A percentile compares a stretch with the other conserved stretches of the same genome.
phyloP scores from a whole-genome alignment of 495 filamentous ascomycete species.

The Tuber aestivum region DNA sequence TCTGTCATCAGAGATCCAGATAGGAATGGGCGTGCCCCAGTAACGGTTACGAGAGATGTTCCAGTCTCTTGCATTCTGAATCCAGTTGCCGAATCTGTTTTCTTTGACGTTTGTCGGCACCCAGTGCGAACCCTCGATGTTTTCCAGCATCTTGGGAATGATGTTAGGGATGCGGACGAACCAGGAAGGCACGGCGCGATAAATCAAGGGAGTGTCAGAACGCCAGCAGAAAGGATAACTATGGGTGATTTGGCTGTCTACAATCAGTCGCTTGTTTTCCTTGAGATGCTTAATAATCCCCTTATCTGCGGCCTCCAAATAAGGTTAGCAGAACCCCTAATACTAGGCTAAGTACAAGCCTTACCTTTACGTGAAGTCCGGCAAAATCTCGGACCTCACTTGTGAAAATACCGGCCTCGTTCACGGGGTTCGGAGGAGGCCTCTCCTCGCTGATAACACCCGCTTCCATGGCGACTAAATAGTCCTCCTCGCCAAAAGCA shows the following conservation, averaged over 20 bases:
- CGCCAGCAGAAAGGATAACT: slow-evolving; percentile 95
- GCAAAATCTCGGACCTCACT: slow-evolving; percentile 73
- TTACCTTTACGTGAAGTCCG: slow-evolving; percentile 77
- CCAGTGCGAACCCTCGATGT: slow-evolving; percentile 90
- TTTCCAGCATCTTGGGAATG: slow-evolving; percentile 82
- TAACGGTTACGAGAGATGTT: slow-evolving; percentile 93
- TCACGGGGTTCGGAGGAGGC: slow-evolving; percentile 81
- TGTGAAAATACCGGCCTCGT: slow-evolving; percentile 76
- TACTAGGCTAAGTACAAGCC: background rate
- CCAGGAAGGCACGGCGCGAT: slow-evolving; percentile 90
- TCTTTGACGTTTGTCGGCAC: slow-evolving; percentile 90
- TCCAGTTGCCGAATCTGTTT: slow-evolving; percentile 80
- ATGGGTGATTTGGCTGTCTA: slow-evolving; percentile 86
- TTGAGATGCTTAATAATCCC: slow-evolving; percentile 89
- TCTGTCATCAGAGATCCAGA: slow-evolving; percentile 86
- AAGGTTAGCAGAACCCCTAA: slow-evolving; percentile 10
- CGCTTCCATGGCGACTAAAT: slow-evolving; percentile 67
- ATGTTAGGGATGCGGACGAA: slow-evolving; percentile 82
- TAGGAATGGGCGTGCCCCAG: slow-evolving; percentile 91
- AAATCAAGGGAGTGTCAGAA: slow-evolving; percentile 91
- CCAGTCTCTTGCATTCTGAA: slow-evolving; percentile 90
- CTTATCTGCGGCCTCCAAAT: slow-evolving; percentile 67
- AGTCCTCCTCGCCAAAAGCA: slow-evolving; percentile 96
- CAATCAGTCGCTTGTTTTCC: slow-evolving; percentile 69
- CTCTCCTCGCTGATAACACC: slow-evolving; percentile 74